phyloP scores from a whole-genome alignment of 441 rosid genomes.

The Brassica hybrid region DNA sequence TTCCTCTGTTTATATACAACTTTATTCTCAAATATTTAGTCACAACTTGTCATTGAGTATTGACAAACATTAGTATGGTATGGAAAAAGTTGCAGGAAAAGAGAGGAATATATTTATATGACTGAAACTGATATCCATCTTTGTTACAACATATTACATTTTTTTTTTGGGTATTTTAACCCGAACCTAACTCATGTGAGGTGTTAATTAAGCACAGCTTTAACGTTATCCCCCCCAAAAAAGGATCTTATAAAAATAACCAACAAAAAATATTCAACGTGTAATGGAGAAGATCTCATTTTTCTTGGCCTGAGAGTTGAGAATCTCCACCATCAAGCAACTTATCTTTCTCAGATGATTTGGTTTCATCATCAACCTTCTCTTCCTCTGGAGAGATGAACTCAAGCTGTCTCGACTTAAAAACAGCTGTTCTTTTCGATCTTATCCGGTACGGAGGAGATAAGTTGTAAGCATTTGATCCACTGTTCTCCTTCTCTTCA shows the following conservation, averaged over 20 bases:
- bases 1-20: background rate
- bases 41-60: background rate
- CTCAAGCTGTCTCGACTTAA: conserved; percentile 50
- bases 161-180: background rate
- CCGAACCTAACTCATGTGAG: conserved; percentile 22
- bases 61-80: background rate
- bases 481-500: conserved; percentile 42
- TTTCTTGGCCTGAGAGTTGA: conserved; percentile 3
- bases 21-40: background rate
- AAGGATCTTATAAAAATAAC: background rate
- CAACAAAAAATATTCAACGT: conserved; percentile 20
- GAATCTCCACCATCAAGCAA: conserved; percentile 19
- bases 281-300: conserved; percentile 10
- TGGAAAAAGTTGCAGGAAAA: too few species aligned
- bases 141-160: background rate
- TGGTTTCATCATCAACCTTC: conserved; percentile 49
- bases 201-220: conserved; percentile 23
- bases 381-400: conserved; percentile 65
- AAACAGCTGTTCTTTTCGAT: too few species aligned
- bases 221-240: conserved; percentile 12
- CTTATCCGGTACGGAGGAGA: too few species aligned
- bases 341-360: conserved; percentile 43
- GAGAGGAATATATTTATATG: too few species aligned
- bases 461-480: conserved; percentile 59
- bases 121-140: background rate